Percentiles rank a stretch among this genome's conserved stretches.
Evolutionary conservation across 768 basidiomycete genomes (phyloP).

Genomic region (Psilocybe cubensis): DNA sequence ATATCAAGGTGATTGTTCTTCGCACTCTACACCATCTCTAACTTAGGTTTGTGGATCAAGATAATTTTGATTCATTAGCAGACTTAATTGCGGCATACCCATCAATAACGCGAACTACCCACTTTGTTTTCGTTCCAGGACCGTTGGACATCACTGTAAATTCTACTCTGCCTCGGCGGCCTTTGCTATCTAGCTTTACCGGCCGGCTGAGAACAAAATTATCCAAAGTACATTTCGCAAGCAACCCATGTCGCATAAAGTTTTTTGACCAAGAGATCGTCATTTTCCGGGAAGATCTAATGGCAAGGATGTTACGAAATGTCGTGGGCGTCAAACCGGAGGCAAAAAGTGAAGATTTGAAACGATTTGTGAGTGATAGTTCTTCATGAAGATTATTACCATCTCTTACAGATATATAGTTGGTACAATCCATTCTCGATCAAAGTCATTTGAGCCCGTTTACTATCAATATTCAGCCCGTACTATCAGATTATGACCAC

Average conservation of each 20-base stretch:
- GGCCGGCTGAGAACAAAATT: slow-evolving; percentile 70
- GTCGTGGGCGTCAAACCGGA: slow-evolving; percentile 87
- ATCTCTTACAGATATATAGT: slow-evolving; percentile 43
- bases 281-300: slow-evolving; percentile 88
- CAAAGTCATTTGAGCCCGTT: slow-evolving; percentile 94
- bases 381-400: neutral
- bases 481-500: slow-evolving; percentile 90
- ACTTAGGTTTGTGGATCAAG: slow-evolving; percentile 38
- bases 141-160: slow-evolving; percentile 89
- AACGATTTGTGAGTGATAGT: slow-evolving; percentile 73
- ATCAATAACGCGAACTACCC: slow-evolving; percentile 72
- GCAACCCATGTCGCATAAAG: slow-evolving; percentile 92
- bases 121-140: slow-evolving; percentile 95
- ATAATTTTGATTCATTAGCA: slow-evolving; percentile 85
- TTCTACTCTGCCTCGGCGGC: slow-evolving; percentile 77
- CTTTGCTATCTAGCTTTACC: slow-evolving; percentile 77
- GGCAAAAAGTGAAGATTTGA: slow-evolving; percentile 77
- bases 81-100: slow-evolving; percentile 86
- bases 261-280: slow-evolving; percentile 97
- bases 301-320: slow-evolving; percentile 94
- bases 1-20: slow-evolving; percentile 71
- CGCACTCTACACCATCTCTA: neutral
- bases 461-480: slow-evolving; percentile 83
- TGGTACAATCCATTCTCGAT: slow-evolving; percentile 95
- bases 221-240: slow-evolving; percentile 81